Conservation (phyloP, 768 basidiomycete genomes). For the Lactarius trivialis region DNA sequence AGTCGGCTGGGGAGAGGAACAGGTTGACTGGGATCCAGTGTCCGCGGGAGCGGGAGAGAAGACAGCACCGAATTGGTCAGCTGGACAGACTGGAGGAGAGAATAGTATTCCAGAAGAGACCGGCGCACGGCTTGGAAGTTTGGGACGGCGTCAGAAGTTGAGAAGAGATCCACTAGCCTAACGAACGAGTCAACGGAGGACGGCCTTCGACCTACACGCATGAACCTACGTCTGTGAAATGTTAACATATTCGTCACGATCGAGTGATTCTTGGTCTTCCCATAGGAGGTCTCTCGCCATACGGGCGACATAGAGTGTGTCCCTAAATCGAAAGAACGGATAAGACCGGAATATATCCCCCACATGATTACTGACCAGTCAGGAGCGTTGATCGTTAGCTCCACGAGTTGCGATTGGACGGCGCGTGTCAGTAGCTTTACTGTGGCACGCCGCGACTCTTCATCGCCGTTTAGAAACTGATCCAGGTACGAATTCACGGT, state of each 20-base stretch:
- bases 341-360: neutral
- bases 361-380: slow-evolving; percentile 64
- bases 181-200: slow-evolving; percentile 7
- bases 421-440: slow-evolving; percentile 80
- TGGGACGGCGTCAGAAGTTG: slow-evolving; percentile 53
- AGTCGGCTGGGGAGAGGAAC: slow-evolving; percentile 75
- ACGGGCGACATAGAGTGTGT: slow-evolving; percentile 80
- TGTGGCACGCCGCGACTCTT: slow-evolving; percentile 65
- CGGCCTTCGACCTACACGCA: neutral
- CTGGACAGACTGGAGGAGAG: slow-evolving; percentile 71
- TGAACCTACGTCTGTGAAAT: slow-evolving; percentile 83
- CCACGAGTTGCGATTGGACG: slow-evolving; percentile 64
- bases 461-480: slow-evolving; percentile 65
- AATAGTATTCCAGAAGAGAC: slow-evolving; percentile 80
- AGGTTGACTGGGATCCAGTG: slow-evolving; percentile 73
- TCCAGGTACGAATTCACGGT: slow-evolving; percentile 64
- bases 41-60: slow-evolving; percentile 75
- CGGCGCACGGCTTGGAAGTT: slow-evolving; percentile 58
- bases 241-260: slow-evolving; percentile 72
- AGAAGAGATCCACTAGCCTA: slow-evolving; percentile 86
- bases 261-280: slow-evolving; percentile 71
- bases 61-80: slow-evolving; percentile 83
- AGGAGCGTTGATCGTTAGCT: slow-evolving; percentile 82
- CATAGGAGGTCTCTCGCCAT: slow-evolving; percentile 95
- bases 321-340: slow-evolving; percentile 45